Evolutionary conservation across 352 stramenopile genomes (phyloP).

Genomic region (Phytophthora rubi): DNA sequence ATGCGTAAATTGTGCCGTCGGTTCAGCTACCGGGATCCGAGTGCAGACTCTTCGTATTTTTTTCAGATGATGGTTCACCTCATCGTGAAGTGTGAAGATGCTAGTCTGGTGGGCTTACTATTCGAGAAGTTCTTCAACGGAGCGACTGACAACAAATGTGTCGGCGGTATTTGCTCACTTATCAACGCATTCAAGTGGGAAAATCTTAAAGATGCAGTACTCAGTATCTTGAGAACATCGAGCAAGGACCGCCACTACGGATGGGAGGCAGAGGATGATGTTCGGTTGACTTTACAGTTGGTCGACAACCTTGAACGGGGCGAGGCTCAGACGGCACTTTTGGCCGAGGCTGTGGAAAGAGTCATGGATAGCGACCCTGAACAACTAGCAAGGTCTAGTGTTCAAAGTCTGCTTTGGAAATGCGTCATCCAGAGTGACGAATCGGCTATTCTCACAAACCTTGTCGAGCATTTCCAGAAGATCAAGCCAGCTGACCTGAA

Average conservation of each 20-base stretch:
- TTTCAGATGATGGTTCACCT: not conserved
- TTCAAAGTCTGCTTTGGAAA: constrained; percentile 16
- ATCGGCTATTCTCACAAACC: not conserved
- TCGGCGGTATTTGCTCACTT: not conserved
- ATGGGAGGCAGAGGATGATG: not conserved
- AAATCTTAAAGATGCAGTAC: constrained; percentile 6
- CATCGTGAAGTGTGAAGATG: constrained; percentile 2
- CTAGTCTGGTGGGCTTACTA: not conserved
- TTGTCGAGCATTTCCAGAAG: constrained; percentile 15
- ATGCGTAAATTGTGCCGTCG: not conserved
- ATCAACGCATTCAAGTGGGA: constrained; percentile 8
- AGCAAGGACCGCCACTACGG: not conserved
- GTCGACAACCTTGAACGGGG: constrained; percentile 2
- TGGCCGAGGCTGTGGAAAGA: constrained; percentile 1
- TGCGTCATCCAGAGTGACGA: not conserved
- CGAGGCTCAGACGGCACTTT: not conserved
- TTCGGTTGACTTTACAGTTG: constrained; percentile 12
- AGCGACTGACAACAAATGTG: not conserved
- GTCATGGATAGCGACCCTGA: not conserved
- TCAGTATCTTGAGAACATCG: not conserved
- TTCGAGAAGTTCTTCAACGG: constrained; percentile 1
- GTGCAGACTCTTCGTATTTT: not conserved
- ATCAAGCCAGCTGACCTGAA: not conserved
- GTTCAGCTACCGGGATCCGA: not conserved
- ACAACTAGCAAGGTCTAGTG: not conserved